Evolutionary conservation across 306 rosid species (phyloP), one percentile per base, ranked within the genome.

Genomic region (Citrullus mucosospermus): DNA sequence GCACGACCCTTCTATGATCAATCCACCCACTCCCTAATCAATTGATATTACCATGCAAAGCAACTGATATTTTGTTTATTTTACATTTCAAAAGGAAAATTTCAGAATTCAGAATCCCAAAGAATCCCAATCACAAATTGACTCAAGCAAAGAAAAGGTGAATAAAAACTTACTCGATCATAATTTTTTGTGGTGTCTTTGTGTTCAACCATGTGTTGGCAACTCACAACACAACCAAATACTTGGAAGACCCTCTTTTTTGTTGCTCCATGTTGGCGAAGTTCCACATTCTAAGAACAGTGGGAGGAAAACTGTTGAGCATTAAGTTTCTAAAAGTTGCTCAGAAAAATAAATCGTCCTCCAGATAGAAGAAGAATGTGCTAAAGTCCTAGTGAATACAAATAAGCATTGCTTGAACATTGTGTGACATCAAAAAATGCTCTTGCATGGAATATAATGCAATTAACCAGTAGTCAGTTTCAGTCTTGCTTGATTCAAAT

Each of bases 231-330:
- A 86, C 97, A 91, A 48, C 97, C 98, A 85, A 88, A 91, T 82
- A 95, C 88, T 85, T 92, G 97, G 85, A 88, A 91, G 83, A 81
- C 87, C 89, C 97, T 91, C 87, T 88, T 92, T 79, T 90, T 88
- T 78, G 80, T 58, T 82, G 80, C 80, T 22, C 36, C 80, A 57
- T 90, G 39, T 80, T 84, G 90, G 79, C 74, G 43, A 75, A 10
- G 61, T 87, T 85, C 87, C 28, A 83, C 87, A 39, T 78, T 88
- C 96, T 91, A 85, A 77, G 53, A 62, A 83, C 86, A 71, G 80
- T 59, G 32, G 39, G 76, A 62, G 69, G 17, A 63, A 65, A 78
- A 62, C 30, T 25, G 16, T 34, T 32, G 63, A 74, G 50, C 50
- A 73, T 12, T 16, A 74, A 74, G 78, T 34, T 53, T 50, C 25